Conservation (phyloP, 129 eudicot genomes). For the Flaveria bidentis region DNA sequence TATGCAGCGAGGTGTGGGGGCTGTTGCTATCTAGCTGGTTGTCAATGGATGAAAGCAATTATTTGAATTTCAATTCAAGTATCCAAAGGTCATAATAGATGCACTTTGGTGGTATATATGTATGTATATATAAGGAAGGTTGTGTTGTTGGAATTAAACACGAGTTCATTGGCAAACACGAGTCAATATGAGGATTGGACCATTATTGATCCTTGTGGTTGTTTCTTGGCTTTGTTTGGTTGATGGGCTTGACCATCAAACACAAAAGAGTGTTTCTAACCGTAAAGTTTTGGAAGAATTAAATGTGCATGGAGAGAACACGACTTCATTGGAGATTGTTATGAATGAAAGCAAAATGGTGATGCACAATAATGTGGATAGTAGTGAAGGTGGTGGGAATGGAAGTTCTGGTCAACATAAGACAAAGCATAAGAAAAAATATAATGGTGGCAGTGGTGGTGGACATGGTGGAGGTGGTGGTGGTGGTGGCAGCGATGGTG, state of each 20-base stretch:
- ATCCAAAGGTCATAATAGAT: background rate
- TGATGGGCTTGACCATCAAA: slow-evolving; percentile 29
- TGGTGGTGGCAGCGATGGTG: background rate
- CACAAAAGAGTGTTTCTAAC: slow-evolving; percentile 3
- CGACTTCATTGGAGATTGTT: slow-evolving; percentile 8
- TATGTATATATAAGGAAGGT: slow-evolving; percentile 15
- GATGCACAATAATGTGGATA: background rate
- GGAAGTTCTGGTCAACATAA: background rate
- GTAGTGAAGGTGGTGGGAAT: slow-evolving; percentile 18
- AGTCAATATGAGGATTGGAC: slow-evolving; percentile 29
- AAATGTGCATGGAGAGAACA: slow-evolving; percentile 21
- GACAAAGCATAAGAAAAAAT: background rate
- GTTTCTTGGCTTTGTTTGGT: slow-evolving; percentile 34
- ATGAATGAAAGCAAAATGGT: too few relatives aligned
- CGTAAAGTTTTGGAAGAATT: slow-evolving; percentile 19
- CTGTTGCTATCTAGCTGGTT: slow-evolving; percentile 29
- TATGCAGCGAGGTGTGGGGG: slow-evolving; percentile 33
- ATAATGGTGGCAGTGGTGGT: background rate
- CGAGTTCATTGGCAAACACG: background rate
- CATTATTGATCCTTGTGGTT: slow-evolving; percentile 23
- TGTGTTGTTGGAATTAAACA: slow-evolving; percentile 16
- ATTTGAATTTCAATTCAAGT: slow-evolving; percentile 15
- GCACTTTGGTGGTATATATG: slow-evolving; percentile 2
- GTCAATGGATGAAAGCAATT: slow-evolving; percentile 13
- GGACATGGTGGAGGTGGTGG: background rate